Base-by-base conservation (phyloP, 2,329 filamentous ascomycete species). In the Lasiodiplodia sp. region DNA sequence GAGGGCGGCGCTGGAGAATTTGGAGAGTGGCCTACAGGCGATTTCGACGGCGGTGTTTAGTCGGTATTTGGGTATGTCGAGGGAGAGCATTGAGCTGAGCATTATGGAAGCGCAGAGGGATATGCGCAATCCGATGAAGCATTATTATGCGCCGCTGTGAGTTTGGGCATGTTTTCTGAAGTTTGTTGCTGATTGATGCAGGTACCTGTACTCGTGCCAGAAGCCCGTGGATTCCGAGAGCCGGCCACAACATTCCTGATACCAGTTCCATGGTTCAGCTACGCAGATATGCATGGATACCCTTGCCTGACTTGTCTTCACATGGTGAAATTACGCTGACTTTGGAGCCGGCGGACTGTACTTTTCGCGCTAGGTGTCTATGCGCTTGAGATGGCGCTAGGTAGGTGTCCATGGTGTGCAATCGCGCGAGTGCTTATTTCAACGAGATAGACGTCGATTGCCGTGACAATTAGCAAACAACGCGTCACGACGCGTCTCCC, bases 11-110 rank as follows among this genome's bases (percentile, higher is more conserved):
- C 49, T 63, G 21, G 25, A 62, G 37, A 67, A 70, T 37, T 14
- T 66, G 21, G 12, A 38, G 7, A 57, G 60, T 14, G 69, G 69
- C 2, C 60, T 67, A 2, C 52, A 52, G 18, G 69, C 66, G 1
- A 66, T 66, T n/a, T 66, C 66, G 5, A 37, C 64, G 23, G 69
- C 56, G 2, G 53, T 68, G 16, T 68, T 68, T 18, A 68, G 55
- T 25, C 52, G 67, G 21, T 53, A n/a, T 12, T 18, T 69, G 49
- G 64, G 25, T 12, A 60, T 68, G 55, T 37, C 40, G 5, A 23
- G 40, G n/a, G 55, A 68, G 14, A 23, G 16, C 3, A 56, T 68
- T 14, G 66, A 68, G 23, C 6, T 62, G 10, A 16, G 21, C 16
- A 25, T 63, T 1, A 23, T 18, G 40, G 38, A 63, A n/a, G 40